These are phyloP conservation scores for Trichoderma asperellum DNA, from an alignment of 2,329 filamentous ascomycete species.

Conservation along the genomic window DNA sequence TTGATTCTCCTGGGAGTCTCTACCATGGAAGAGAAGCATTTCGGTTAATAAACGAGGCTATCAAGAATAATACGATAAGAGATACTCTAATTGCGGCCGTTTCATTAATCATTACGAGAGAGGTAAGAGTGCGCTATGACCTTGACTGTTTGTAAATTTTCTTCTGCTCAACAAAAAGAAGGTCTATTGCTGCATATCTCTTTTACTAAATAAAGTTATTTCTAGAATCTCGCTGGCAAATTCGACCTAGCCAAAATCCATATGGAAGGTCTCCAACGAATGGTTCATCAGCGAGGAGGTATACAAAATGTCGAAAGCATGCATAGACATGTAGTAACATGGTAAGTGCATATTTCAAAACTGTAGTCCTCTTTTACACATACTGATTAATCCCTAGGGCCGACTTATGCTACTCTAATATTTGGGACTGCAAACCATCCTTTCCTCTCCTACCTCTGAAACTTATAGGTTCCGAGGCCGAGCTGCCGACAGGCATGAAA, in stretches of 20 bases:
- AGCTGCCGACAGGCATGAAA: neutral
- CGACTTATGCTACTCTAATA: constrained; percentile 2
- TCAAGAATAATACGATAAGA: neutral
- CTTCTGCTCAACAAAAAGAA: neutral
- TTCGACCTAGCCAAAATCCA: constrained; percentile 13
- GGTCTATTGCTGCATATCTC: no score
- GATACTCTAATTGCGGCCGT: constrained; percentile 17
- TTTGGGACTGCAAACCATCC: neutral
- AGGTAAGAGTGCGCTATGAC: neutral
- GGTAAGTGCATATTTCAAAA: neutral
- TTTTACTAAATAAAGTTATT: neutral
- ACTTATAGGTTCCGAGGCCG: neutral
- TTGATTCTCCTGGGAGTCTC: constrained; percentile 7
- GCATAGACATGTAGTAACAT: neutral
- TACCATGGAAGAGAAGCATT: constrained; percentile 22
- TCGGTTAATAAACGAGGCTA: constrained; percentile 2
- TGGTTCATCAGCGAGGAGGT: constrained; percentile 10
- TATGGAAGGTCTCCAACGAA: constrained; percentile 5
- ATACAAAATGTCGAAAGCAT: neutral
- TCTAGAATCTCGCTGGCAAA: constrained; percentile 14
- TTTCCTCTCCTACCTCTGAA: neutral
- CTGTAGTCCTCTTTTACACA: neutral
- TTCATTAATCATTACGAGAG: constrained; percentile 1
- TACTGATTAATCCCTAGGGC: neutral
- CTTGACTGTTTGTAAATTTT: neutral